Base-by-base conservation (phyloP, 1,139 yeast genomes). In the Yamadazyma siamensis region DNA sequence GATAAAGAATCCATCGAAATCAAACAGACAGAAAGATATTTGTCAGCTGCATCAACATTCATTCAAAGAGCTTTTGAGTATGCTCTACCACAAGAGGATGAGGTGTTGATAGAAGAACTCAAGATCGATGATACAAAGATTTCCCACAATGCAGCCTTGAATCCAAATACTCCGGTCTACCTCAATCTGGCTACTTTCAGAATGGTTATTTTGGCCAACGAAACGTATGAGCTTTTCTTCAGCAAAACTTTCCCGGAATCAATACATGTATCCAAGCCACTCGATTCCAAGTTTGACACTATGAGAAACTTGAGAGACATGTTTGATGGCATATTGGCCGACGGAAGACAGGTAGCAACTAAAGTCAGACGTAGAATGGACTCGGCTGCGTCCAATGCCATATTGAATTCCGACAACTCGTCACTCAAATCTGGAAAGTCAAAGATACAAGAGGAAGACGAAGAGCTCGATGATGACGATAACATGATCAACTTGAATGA, bases 161-260 rank as follows among this genome's bases (percentile, higher is more conserved):
- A 88, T 51, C 95, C 96, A 2, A 70, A 74, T 23, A 71, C 80
- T 9, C 95, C 95, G 0, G 78, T 83, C 13, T 77, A 65, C 34
- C 71, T 91, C 35, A 85, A 85, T 33, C 63, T 89, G 17, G 89
- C 97, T 0, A 88, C 96, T 0, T 91, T 91, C 61, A 69, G 98
- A 43, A 91, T 91, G 98, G 94, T 91, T 13, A 65, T 91, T 4
- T 66, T 91, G 11, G 96, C 97, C 0, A 96, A 89, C 54, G 97
- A 88, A 49, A 85, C 96, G 0, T 81, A 88, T 44, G 97, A 91
- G 52, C 63, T 83, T 24, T 76, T 89, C 42, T 91, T 91, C 56
- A 71, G 86, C 21, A 62, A 67, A 16, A 83, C 89, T 1, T 66
- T 82, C 27, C 71, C 81, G 32, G 56, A 66, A 6, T 75, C 94